Evolutionary conservation across 2,329 filamentous ascomycete genomes (phyloP).

Genomic region (Alternaria longipes): DNA sequence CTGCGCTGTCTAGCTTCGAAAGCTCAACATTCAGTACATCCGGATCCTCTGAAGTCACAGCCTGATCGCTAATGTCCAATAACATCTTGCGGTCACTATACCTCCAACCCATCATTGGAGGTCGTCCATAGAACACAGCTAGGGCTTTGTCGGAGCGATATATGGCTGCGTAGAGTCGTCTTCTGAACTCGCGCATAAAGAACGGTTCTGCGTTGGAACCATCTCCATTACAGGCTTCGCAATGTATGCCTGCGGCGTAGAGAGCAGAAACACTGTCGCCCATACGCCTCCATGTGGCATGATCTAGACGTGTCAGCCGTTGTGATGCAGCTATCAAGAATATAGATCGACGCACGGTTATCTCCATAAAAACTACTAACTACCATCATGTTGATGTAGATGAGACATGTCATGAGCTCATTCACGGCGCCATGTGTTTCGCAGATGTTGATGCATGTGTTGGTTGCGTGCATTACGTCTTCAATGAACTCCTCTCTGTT

Average conservation of each 20-base stretch:
- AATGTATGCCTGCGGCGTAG: conserved; percentile 48
- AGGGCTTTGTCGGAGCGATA: conserved; percentile 48
- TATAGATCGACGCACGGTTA: conserved; percentile 37
- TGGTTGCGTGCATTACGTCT: conserved; percentile 47
- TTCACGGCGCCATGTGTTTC: conserved; percentile 49
- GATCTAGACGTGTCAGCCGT: conserved; percentile 35
- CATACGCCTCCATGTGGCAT: conserved; percentile 47
- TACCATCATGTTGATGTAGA: conserved; percentile 44
- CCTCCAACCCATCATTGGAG: conserved; percentile 46
- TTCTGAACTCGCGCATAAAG: conserved; percentile 44
- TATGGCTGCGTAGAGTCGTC: conserved; percentile 39
- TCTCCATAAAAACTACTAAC: conserved; percentile 48
- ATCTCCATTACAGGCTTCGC: conserved; percentile 41
- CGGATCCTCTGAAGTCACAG: conserved; percentile 36
- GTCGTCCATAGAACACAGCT: conserved; percentile 47
- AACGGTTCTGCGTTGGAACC: conserved; percentile 32
- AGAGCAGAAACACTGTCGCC: conserved; percentile 41
- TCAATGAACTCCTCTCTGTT: conserved; percentile 46
- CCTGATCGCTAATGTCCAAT: conserved; percentile 44
- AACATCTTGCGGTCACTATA: conserved; percentile 45
- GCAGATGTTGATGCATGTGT: conserved; percentile 48
- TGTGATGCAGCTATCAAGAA: neutral
- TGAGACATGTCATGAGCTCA: conserved; percentile 48
- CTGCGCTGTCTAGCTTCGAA: conserved; percentile 39
- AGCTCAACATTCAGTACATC: conserved; percentile 36